phyloP scores from a whole-genome alignment of 2,329 filamentous ascomycete species.

The Fusarium sp. region DNA sequence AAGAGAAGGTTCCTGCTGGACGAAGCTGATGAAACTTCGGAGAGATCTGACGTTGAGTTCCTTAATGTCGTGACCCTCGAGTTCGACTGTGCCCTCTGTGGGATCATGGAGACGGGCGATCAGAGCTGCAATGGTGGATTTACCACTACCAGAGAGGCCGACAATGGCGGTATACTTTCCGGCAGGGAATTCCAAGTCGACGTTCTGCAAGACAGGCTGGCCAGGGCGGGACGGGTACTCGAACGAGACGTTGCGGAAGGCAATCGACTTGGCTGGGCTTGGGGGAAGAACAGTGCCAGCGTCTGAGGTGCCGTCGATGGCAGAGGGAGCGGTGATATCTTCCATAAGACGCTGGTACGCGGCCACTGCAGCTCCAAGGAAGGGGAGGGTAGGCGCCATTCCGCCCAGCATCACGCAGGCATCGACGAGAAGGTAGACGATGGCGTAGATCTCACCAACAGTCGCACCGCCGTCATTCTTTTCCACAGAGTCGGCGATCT shows the following conservation, averaged over 20 bases:
- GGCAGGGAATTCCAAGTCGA: constrained; percentile 63
- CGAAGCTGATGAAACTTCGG: constrained; percentile 59
- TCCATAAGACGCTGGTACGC: constrained; percentile 70
- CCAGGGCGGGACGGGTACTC: constrained; percentile 61
- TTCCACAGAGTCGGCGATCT: constrained; percentile 59
- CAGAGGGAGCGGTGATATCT: constrained; percentile 68
- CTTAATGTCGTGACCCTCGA: constrained; percentile 64
- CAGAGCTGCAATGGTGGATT: constrained; percentile 69
- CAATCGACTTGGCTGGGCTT: constrained; percentile 54
- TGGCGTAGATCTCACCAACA: constrained; percentile 60
- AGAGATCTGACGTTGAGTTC: constrained; percentile 63
- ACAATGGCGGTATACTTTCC: constrained; percentile 69
- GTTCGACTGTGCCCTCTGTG: constrained; percentile 60
- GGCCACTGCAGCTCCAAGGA: constrained; percentile 71
- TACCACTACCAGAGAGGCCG: constrained; percentile 70
- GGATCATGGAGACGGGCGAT: constrained; percentile 72
- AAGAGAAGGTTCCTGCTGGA: constrained; percentile 62
- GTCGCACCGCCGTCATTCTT: constrained; percentile 53
- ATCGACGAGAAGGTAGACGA: constrained; percentile 73
- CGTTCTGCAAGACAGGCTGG: constrained; percentile 58
- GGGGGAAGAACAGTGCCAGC: constrained; percentile 58
- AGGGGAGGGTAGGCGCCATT: constrained; percentile 74
- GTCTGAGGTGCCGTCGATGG: constrained; percentile 61
- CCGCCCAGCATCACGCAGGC: constrained; percentile 74
- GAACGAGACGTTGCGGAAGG: constrained; percentile 60